These are phyloP conservation scores for Verticillium zaregamsianum DNA, from an alignment of 2,329 filamentous ascomycete species.

Conservation along the genomic window DNA sequence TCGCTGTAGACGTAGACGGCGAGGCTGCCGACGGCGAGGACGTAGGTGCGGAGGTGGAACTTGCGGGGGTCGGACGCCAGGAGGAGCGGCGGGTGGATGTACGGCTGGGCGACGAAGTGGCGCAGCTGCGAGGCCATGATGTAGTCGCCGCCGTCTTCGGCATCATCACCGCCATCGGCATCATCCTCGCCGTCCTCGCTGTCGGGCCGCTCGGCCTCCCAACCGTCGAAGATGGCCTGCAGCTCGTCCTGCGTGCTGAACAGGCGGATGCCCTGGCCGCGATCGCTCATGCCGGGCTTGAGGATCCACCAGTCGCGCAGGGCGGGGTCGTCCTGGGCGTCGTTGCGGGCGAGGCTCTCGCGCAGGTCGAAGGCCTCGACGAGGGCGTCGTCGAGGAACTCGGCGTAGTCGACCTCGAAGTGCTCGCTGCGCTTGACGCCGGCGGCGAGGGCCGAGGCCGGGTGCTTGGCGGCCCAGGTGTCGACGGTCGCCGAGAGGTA, in stretches of 20 bases:
- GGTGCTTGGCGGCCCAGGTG: constrained; percentile 83
- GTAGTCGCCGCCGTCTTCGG: constrained; percentile 34
- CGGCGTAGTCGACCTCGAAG: constrained; percentile 94
- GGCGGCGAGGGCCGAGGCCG: constrained; percentile 59
- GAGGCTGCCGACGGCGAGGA: constrained; percentile 74
- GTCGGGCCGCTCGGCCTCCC: constrained; percentile 69
- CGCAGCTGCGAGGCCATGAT: constrained; percentile 87
- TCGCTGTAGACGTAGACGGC: constrained; percentile 80
- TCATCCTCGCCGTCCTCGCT: constrained; percentile 58
- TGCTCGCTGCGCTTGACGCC: constrained; percentile 77
- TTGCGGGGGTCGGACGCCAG: constrained; percentile 67
- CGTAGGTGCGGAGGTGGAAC: constrained; percentile 93
- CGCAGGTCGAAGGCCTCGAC: constrained; percentile 85
- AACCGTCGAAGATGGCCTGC: constrained; percentile 84
- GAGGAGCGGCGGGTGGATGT: constrained; percentile 84
- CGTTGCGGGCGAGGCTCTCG: constrained; percentile 70
- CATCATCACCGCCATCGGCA: constrained; percentile 22
- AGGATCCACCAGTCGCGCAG: constrained; percentile 91
- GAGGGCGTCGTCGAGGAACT: constrained; percentile 91
- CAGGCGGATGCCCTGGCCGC: constrained; percentile 86
- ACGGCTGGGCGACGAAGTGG: constrained; percentile 93
- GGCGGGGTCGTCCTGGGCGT: constrained; percentile 15
- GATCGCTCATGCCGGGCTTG: constrained; percentile 96
- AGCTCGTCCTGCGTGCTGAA: constrained; percentile 84
- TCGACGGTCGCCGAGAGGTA: constrained; percentile 81